A percentile compares a stretch with the other conserved stretches of the same genome.
Evolutionary conservation across 352 stramenopile species (phyloP).

Genomic region (Phytophthora idaei): DNA sequence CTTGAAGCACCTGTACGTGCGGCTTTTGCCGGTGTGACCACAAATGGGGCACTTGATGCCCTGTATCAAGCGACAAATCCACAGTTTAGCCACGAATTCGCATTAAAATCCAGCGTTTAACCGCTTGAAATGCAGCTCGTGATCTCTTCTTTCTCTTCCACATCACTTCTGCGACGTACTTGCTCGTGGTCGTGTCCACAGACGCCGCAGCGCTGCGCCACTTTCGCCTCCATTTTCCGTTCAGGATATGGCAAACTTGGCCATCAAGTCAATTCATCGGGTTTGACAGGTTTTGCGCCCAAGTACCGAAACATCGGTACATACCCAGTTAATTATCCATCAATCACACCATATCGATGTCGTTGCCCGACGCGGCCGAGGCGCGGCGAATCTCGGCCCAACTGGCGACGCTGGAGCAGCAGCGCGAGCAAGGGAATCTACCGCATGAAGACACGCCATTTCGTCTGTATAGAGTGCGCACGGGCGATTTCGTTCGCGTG

Average conservation of each 20-base stretch:
- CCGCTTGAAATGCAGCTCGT: slow-evolving; percentile 3
- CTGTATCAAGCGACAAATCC: slow-evolving; percentile 27
- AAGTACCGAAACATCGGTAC: slow-evolving; percentile 16
- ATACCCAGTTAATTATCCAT: slow-evolving; percentile 3
- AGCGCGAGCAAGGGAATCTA: slow-evolving; percentile 30
- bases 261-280: slow-evolving; percentile 1
- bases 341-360: slow-evolving; percentile 9
- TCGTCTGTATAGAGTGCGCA: slow-evolving; percentile 46
- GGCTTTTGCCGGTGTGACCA: slow-evolving; percentile 72
- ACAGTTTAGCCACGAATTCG: slow-evolving; percentile 4
- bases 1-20: slow-evolving; percentile 62
- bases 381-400: slow-evolving; percentile 41
- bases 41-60: slow-evolving; percentile 65
- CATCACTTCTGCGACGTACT: slow-evolving; percentile 14
- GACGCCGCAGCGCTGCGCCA: slow-evolving; percentile 23
- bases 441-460: slow-evolving; percentile 30
- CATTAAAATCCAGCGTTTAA: slow-evolving; percentile 3
- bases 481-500: slow-evolving; percentile 63
- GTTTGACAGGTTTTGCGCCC: neutral
- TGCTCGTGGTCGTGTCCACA: slow-evolving; percentile 38
- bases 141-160: neutral
- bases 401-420: slow-evolving; percentile 38
- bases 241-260: slow-evolving; percentile 4
- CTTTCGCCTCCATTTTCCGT: slow-evolving; percentile 20
- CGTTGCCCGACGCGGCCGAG: slow-evolving; percentile 29